Base-by-base conservation (phyloP, 306 rosid species). In the Rosa chinensis region DNA sequence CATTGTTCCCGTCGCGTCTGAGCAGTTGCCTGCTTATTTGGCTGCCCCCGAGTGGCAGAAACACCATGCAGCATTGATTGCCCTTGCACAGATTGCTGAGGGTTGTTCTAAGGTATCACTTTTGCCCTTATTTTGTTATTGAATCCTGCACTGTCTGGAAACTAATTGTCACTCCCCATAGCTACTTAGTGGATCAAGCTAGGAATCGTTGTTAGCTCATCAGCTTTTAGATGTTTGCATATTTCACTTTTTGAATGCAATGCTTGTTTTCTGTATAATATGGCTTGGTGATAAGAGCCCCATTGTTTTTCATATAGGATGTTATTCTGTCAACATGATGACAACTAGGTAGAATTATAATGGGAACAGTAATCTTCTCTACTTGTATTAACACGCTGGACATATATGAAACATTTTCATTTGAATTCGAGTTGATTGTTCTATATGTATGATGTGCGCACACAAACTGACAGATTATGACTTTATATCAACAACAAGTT, bases 41-140 rank as follows among this genome's bases (percentile, higher is more conserved):
- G 94, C 98, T 39, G 92, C 99, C 16, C 87, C 97, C 0, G 99
- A 95, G 80, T 95, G 99, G 99, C 98, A 95, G 75, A 91, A 84
- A 4, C 99, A 92, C 62, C 99, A 95, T 75, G 99, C 96, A 32
- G 98, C 99, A 7, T 75, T 95, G 79, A 85, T 91, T 81, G 97
- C 98, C 0, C 91, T 95, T 14, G 99, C 99, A 9, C 99, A 95
- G 48, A 95, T 95, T 58, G 99, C 99, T 0, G 99, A 95, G 86
- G 99, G 99, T 66, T 92, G 98, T 63, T 81, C 93, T 1, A 95
- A 95, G 98, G 99, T 95, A 85, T 66, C 18, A n/a, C 9, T 74
- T 37, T 20, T 8, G 35, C 23, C 43, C 43, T 6, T 17, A 5
- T 58, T 20, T 56, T 20, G 63, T 56, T n/a, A 3, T 20, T 56